Evolutionary conservation across 2,329 filamentous ascomycete genomes (phyloP).

Genomic region (Fusarium kyushuense): DNA sequence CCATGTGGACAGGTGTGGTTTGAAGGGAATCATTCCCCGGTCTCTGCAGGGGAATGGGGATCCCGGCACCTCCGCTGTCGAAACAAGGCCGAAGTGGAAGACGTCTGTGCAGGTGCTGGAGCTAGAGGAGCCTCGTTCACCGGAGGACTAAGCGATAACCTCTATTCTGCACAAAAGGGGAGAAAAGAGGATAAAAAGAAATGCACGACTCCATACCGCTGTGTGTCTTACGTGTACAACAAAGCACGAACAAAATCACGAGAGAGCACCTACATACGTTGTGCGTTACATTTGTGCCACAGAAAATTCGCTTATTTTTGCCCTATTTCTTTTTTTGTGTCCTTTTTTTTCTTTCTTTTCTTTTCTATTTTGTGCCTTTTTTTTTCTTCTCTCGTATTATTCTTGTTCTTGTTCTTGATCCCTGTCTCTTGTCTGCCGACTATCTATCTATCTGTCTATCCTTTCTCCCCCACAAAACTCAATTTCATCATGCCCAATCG

Average conservation of each 20-base stretch:
- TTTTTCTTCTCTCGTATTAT: background rate
- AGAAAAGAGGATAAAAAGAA: conserved; percentile 5
- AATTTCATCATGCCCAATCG: conserved; percentile 34
- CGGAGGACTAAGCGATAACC: conserved; percentile 10
- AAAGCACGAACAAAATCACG: background rate
- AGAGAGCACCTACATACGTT: background rate
- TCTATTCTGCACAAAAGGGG: conserved; percentile 30
- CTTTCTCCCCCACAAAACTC: conserved; percentile 10
- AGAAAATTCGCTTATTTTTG: conserved; percentile 7
- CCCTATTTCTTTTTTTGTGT: conserved; percentile 8
- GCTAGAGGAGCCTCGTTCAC: background rate
- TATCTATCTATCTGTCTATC: background rate
- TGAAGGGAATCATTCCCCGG: conserved; percentile 29
- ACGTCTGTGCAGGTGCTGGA: conserved; percentile 7
- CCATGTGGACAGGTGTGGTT: conserved; percentile 42
- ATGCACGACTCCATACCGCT: conserved; percentile 31
- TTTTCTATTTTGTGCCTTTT: background rate
- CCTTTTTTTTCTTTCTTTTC: too few relatives aligned
- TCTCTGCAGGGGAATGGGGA: conserved; percentile 29
- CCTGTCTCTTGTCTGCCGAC: background rate
- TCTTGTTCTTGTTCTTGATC: background rate
- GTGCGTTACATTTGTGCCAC: conserved; percentile 2
- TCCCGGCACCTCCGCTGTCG: conserved; percentile 26
- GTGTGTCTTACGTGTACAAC: conserved; percentile 31
- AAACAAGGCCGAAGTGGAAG: conserved; percentile 32